Base-by-base conservation (phyloP, 345 rosid species). In the Rhodamnia argentea region DNA sequence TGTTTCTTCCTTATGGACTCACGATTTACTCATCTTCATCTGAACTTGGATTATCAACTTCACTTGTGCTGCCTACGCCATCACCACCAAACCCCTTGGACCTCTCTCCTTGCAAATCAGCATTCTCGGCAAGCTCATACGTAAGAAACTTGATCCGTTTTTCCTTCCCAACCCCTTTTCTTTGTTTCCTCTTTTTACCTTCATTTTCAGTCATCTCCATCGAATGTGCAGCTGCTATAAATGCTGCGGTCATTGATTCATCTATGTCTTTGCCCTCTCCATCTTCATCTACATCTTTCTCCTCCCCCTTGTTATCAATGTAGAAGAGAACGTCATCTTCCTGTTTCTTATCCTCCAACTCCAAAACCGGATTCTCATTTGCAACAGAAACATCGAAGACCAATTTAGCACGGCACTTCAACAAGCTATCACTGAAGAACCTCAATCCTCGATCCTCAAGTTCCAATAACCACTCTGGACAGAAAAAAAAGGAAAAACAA, bases 381-480 rank as follows among this genome's bases (percentile, higher is more conserved):
- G 86, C 86, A 75, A 84, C 58, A 59, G 90, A 74, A 85, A 90
- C 87, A 86, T 87, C 84, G 27, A 90, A 40, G 13, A 87, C 91
- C 84, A 87, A 82, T 89, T 88, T 89, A 82, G 92, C 94, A 85
- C 32, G 91, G 76, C 53, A 85, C 42, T 90, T 91, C 83, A 90
- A 87, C 84, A 87, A 59, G 84, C 84, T 87, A 84, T 91, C 89
- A n/a, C 88, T 86, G 42, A 91, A 91, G n/a, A 91, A 58, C 87
- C 84, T 89, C 82, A 88, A 64, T 53, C 94, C 94, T 90, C 52
- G 90, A 81, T 86, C 85, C 85, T 93, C 93, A 6, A 91, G 93
- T 86, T 86, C 62, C 82, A 92, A 70, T 18, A 93, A 84, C 90
- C 91, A 90, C 86, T 87, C 95, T 93, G 87, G 27, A 75, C 57